phyloP scores from a whole-genome alignment of 225 moss, liverwort and hornwort species.

The Climacium dendroides region DNA sequence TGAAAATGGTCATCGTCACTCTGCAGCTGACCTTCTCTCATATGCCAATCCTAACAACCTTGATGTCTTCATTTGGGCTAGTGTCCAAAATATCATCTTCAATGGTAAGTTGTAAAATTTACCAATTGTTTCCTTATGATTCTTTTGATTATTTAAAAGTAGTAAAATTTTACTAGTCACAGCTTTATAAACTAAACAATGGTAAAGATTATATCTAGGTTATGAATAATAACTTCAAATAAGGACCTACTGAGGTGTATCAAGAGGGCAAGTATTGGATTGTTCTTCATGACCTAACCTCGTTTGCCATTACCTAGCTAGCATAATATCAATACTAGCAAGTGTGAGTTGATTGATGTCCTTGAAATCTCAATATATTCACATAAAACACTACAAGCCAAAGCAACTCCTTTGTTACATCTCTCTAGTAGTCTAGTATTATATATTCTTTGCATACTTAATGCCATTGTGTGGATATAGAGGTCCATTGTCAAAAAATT shows the following conservation, averaged over 20 bases:
- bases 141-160: not conserved
- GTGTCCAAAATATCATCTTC: slow-evolving; percentile 26
- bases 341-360: not conserved
- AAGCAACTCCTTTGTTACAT: not conserved
- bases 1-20: slow-evolving; percentile 35
- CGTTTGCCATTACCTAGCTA: not conserved
- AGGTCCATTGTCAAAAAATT: fast-evolving
- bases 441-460: not conserved
- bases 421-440: not conserved
- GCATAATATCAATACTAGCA: fast-evolving
- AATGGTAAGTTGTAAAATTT: not conserved
- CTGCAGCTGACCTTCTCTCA: slow-evolving; percentile 42
- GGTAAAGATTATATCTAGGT: no score
- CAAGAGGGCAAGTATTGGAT: not conserved
- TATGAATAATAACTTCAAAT: not conserved
- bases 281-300: not conserved
- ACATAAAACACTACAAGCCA: fast-evolving
- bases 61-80: slow-evolving; percentile 34
- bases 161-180: no score
- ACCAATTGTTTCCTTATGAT: no score
- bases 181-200: not conserved
- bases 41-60: slow-evolving; percentile 31
- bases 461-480: not conserved
- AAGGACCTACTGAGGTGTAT: not conserved
- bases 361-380: no score